phyloP scores from a whole-genome alignment of 2,329 filamentous ascomycete species.

The Ophiostoma sp. region DNA sequence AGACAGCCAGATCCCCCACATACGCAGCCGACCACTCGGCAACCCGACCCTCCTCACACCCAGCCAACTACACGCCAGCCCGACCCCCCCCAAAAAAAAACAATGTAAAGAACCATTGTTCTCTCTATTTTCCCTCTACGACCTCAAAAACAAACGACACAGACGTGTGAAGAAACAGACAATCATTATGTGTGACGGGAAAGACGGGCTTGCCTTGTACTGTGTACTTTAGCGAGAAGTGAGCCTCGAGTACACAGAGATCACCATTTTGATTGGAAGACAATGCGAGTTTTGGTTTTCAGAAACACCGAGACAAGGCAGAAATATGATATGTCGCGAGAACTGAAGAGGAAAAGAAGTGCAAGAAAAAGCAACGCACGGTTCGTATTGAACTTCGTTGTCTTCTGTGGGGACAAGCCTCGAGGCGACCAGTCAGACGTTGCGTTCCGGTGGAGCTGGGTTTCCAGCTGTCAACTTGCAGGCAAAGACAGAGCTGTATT shows the following conservation, averaged over 20 bases:
- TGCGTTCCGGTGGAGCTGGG: not conserved
- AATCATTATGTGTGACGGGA: no score
- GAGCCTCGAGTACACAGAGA: not conserved
- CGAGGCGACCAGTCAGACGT: constrained; percentile 1
- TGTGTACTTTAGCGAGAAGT: not conserved
- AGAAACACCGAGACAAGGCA: not conserved
- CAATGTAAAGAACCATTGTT: no score
- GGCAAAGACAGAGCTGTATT: not conserved
- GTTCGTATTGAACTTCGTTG: not conserved
- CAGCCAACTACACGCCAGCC: no score
- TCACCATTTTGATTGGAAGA: not conserved
- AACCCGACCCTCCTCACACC: no score
- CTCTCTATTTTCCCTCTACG: no score
- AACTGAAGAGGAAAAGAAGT: not conserved
- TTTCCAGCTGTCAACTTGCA: constrained; percentile 20
- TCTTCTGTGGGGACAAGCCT: not conserved
- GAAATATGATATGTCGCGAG: not conserved
- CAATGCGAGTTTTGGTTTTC: not conserved
- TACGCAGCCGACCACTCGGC: not conserved
- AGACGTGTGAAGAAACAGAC: no score
- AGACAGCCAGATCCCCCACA: not conserved
- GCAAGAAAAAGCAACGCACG: not conserved
- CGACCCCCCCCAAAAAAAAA: not conserved
- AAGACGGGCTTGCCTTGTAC: not conserved
- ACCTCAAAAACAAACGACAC: no score